A percentile compares a stretch with the other conserved stretches of the same genome.
Evolutionary conservation across 2,329 filamentous ascomycete species (phyloP).

Genomic region (Canariomyces notabilis): DNA sequence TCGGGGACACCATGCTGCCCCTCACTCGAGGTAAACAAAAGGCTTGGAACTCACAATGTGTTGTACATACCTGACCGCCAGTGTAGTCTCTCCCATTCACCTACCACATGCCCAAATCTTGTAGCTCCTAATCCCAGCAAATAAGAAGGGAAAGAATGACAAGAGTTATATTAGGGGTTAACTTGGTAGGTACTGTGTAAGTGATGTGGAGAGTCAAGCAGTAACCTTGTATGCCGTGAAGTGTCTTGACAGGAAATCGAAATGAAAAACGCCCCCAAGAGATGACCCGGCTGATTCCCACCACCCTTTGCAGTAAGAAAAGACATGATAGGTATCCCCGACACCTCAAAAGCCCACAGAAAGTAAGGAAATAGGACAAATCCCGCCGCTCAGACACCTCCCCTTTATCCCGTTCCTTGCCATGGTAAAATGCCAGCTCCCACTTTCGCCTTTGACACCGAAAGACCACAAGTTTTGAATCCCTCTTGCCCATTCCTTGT

Average conservation of each 20-base stretch:
- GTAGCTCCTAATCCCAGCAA: neutral
- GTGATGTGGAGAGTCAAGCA: constrained; percentile 4
- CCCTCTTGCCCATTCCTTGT: neutral
- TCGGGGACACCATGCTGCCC: no score
- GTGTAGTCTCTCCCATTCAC: no score
- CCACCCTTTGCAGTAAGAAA: neutral
- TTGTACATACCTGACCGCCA: no score
- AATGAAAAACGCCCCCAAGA: neutral
- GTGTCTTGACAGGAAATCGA: neutral
- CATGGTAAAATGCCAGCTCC: neutral
- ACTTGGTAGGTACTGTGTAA: neutral
- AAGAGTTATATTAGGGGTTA: constrained; percentile 7
- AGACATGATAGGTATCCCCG: neutral
- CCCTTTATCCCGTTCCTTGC: neutral
- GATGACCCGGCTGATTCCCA: neutral
- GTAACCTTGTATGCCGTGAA: constrained; percentile 7
- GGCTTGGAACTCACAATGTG: no score
- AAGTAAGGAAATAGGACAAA: neutral
- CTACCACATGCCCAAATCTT: no score
- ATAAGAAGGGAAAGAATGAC: neutral
- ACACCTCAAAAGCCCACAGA: neutral
- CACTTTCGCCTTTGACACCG: neutral
- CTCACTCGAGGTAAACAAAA: no score
- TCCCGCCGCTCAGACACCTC: neutral
- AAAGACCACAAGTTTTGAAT: neutral